These are phyloP conservation scores for Candida pseudofarinosa DNA, from an alignment of 805 yeast species.

Conservation along the genomic window DNA sequence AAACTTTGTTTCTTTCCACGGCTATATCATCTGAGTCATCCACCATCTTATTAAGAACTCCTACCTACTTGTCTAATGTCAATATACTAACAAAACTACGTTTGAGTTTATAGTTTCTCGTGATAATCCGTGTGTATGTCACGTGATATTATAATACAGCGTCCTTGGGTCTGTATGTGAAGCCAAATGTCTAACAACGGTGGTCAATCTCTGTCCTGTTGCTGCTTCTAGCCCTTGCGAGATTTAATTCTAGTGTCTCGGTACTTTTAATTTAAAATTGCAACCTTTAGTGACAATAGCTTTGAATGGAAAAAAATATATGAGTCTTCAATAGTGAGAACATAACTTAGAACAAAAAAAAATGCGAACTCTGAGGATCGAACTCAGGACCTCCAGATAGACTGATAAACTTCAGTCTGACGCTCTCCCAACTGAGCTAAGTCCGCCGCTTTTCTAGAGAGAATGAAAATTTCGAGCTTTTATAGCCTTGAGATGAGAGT, in stretches of 20 bases:
- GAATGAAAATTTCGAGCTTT: background rate
- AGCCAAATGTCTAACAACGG: too few species aligned
- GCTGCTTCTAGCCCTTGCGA: too few species aligned
- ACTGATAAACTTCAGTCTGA: conserved; percentile 32
- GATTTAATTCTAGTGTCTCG: too few species aligned
- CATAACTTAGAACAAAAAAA: conserved; percentile 9
- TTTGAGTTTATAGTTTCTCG: conserved; percentile 4
- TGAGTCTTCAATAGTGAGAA: too few species aligned
- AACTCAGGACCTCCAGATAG: conserved; percentile 84
- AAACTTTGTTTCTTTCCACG: conserved; percentile 9
- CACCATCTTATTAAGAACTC: background rate
- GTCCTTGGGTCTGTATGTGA: too few species aligned
- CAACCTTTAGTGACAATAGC: too few species aligned
- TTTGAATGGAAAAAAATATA: too few species aligned
- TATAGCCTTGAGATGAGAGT: too few species aligned
- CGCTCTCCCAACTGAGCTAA: conserved; percentile 39
- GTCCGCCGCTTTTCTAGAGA: conserved; percentile 16
- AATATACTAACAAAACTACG: background rate
- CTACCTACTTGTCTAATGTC: background rate
- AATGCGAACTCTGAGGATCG: conserved; percentile 76
- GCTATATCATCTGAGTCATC: conserved; percentile 3
- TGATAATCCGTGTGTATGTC: conserved; percentile 20
- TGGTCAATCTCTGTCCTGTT: too few species aligned
- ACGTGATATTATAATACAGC: too few species aligned
- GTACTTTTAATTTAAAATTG: too few species aligned